Percentiles rank a stretch among this genome's conserved stretches.
These are phyloP conservation scores for Paraconiothyrium sp. DNA, from an alignment of 2,329 filamentous ascomycete species.

Conservation along the genomic window DNA sequence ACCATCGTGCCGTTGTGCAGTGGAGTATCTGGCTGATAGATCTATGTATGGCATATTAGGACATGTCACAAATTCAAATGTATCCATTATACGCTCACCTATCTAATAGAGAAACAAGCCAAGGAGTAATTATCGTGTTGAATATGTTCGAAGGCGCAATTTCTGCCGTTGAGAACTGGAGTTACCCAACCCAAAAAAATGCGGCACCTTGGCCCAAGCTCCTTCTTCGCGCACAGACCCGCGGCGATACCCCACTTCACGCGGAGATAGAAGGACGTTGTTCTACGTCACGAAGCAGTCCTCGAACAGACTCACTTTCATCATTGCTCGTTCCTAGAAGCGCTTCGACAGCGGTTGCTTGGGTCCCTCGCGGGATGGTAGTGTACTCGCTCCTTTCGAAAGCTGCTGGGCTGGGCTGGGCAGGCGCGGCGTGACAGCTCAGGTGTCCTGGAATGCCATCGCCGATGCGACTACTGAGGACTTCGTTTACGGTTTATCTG, in stretches of 20 bases:
- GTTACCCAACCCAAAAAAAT: constrained; percentile 8
- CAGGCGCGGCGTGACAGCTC: background rate
- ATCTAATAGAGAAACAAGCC: background rate
- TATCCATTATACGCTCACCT: background rate
- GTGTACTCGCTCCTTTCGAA: background rate
- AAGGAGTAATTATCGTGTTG: background rate
- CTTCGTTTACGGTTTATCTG: too few relatives aligned
- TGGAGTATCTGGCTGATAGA: constrained; percentile 13
- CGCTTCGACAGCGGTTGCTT: background rate
- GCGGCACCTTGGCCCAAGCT: constrained; percentile 9
- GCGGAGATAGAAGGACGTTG: constrained; percentile 1
- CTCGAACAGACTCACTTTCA: background rate
- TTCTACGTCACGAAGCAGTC: background rate
- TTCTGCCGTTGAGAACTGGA: constrained; percentile 6
- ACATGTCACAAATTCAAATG: constrained; percentile 5
- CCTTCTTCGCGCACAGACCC: background rate
- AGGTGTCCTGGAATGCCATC: background rate
- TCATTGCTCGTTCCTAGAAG: background rate
- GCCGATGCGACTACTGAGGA: background rate
- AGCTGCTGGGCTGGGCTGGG: background rate
- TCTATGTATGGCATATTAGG: constrained; percentile 29
- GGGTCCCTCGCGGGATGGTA: too few relatives aligned
- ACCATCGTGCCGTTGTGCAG: constrained; percentile 33
- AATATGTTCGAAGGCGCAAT: background rate
- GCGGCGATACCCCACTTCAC: constrained; percentile 4